Evolutionary conservation across 139 green algal genomes (phyloP).

Genomic region (Yamagishiella unicocca): DNA sequence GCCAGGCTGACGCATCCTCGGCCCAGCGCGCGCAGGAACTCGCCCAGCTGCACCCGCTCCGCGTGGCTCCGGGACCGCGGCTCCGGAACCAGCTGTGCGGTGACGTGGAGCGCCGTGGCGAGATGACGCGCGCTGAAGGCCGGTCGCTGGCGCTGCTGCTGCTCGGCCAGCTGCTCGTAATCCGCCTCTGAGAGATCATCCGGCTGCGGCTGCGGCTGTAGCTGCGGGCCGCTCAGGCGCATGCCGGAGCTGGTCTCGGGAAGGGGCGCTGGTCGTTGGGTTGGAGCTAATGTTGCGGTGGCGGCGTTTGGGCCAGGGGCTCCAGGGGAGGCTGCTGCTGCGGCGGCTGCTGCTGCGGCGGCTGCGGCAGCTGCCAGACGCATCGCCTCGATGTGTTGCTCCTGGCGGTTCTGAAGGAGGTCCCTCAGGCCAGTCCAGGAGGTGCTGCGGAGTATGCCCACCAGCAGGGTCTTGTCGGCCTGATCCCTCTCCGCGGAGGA

Average conservation of each 20-base stretch:
- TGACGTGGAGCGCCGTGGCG: constrained; percentile 17
- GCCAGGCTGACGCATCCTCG: not conserved
- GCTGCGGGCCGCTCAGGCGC: not conserved
- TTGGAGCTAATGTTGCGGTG: no score
- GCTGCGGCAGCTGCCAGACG: not conserved
- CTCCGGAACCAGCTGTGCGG: not conserved
- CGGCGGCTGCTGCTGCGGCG: not conserved
- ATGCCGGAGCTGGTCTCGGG: not conserved
- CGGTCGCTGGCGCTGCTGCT: not conserved
- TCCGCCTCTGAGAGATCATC: not conserved
- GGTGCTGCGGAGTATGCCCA: not conserved
- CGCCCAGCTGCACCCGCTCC: constrained; percentile 10
- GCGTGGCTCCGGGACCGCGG: not conserved
- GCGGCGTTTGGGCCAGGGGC: not conserved
- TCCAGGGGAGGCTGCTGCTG: not conserved
- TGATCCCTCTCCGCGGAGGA: no score
- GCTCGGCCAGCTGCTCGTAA: not conserved
- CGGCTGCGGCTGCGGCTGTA: not conserved
- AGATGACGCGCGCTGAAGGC: constrained; percentile 28
- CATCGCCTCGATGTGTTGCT: not conserved
- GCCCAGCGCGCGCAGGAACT: constrained; percentile 1
- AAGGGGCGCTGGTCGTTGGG: no score
- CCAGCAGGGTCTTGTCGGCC: not conserved
- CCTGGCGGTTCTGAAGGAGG: not conserved
- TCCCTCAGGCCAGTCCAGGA: constrained; percentile 14